Percentiles rank a stretch among this genome's conserved stretches.
phyloP scores from a whole-genome alignment of 208 protist species.

The Trypanosoma vivax region DNA sequence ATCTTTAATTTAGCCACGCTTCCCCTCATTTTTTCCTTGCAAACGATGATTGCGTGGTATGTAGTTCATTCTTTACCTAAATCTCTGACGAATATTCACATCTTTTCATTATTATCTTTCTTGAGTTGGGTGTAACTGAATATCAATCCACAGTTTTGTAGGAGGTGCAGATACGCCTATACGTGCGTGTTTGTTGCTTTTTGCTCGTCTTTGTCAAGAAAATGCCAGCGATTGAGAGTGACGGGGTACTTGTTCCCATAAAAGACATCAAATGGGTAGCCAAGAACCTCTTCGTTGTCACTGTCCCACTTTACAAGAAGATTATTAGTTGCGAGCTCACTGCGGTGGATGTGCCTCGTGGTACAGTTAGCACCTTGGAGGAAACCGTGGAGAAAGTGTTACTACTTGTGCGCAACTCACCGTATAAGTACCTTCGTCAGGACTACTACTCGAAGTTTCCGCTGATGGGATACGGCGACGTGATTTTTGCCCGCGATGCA shows the following conservation, averaged over 20 bases:
- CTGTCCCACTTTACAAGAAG: conserved; percentile 19
- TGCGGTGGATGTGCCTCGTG: conserved; percentile 42
- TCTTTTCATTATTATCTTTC: no score
- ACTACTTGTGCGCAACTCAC: conserved; percentile 14
- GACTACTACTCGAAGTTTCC: conserved; percentile 41
- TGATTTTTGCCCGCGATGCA: conserved; percentile 28
- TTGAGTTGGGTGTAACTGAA: no score
- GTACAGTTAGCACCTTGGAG: conserved; percentile 8
- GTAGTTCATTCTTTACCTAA: no score
- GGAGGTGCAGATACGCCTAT: no score
- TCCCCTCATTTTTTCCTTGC: no score
- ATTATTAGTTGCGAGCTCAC: conserved; percentile 49
- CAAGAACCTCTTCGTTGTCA: conserved; percentile 43
- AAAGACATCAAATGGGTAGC: conserved; percentile 36
- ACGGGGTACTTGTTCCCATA: conserved; percentile 26
- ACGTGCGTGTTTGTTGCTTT: no score
- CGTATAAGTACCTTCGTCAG: conserved; percentile 35
- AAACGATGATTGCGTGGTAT: no score
- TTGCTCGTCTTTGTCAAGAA: no score
- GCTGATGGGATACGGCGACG: conserved; percentile 37
- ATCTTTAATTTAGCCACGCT: no score
- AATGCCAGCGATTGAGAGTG: conserved; percentile 2
- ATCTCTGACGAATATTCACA: no score
- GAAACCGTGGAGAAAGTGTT: neutral
- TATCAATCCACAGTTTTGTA: no score